phyloP scores from a whole-genome alignment of 352 stramenopile genomes.

The Lagenidium giganteum region DNA sequence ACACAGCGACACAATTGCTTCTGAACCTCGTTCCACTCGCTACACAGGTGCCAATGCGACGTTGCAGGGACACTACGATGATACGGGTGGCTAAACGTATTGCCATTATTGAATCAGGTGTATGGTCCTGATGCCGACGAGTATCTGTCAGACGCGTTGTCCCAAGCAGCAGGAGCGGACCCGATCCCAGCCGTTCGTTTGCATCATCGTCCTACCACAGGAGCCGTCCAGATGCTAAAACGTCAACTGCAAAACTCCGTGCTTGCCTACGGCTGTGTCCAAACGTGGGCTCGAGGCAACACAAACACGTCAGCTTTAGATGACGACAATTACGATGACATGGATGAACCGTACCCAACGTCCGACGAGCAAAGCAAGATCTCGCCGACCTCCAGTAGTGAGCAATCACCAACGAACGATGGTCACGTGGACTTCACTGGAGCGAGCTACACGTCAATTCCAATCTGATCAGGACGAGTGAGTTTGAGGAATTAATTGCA shows the following conservation, averaged over 20 bases:
- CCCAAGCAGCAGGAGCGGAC: conserved; percentile 32
- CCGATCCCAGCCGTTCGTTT: background rate
- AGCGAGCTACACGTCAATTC: no score
- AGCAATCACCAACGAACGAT: no score
- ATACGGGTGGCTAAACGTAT: no score
- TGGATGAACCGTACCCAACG: no score
- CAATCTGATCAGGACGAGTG: no score
- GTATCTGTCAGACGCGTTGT: conserved; percentile 50
- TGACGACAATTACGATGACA: conserved; percentile 1
- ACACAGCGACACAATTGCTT: conserved; percentile 71
- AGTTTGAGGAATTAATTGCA: no score
- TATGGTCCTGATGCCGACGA: conserved; percentile 54
- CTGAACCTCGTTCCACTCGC: conserved; percentile 62
- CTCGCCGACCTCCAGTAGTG: no score
- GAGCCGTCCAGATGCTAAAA: conserved; percentile 38
- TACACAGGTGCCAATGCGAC: no score
- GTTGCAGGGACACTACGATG: no score
- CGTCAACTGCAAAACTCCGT: conserved; percentile 44
- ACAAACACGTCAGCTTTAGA: background rate
- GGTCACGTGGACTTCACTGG: no score
- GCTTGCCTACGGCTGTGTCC: conserved; percentile 45
- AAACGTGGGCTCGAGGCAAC: conserved; percentile 31
- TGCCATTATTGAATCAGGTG: conserved; percentile 25
- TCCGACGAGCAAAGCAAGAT: no score
- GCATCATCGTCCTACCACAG: conserved; percentile 12